Percentiles rank a stretch among this genome's conserved stretches.
phyloP scores from a whole-genome alignment of 192 early-diverging fungal species.

The Nowakowskiella sp. region DNA sequence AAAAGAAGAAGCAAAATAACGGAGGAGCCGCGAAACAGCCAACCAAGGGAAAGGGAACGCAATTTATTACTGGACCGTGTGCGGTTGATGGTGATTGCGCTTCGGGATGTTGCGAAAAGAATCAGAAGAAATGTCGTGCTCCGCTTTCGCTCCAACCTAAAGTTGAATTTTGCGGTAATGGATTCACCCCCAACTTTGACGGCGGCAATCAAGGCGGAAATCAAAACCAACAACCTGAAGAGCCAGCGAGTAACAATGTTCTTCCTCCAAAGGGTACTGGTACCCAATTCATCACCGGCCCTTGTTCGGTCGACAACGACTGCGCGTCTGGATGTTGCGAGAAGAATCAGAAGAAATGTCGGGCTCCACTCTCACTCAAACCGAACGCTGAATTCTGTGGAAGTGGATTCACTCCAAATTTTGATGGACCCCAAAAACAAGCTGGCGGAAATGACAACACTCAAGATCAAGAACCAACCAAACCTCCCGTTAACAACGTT shows the following conservation, averaged over 20 bases:
- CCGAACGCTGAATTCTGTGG: conserved; percentile 12
- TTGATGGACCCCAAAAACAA: conserved; percentile 3
- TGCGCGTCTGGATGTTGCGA: conserved; percentile 22
- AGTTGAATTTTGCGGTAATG: conserved; percentile 14
- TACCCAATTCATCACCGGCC: conserved; percentile 26
- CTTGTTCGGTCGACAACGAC: conserved; percentile 13
- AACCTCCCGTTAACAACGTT: too few relatives aligned
- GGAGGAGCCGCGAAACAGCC: too few relatives aligned
- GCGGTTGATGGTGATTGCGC: conserved; percentile 18
- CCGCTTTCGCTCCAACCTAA: conserved; percentile 7
- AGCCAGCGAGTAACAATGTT: too few relatives aligned
- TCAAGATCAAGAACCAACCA: too few relatives aligned
- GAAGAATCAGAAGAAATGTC: conserved; percentile 13
- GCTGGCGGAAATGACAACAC: too few relatives aligned
- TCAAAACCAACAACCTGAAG: too few relatives aligned
- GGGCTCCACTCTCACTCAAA: conserved; percentile 6
- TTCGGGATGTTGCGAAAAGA: conserved; percentile 23
- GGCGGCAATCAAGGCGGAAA: too few relatives aligned
- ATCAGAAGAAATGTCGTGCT: conserved; percentile 13
- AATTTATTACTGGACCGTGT: conserved; percentile 26
- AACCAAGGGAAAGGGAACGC: too few relatives aligned
- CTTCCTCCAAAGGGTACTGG: too few relatives aligned
- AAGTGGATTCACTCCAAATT: conserved; percentile 13
- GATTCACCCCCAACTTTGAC: conserved; percentile 9
- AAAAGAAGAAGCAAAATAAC: too few relatives aligned